Conservation (phyloP, 768 basidiomycete genomes). For the Lactarius sanguifluus region DNA sequence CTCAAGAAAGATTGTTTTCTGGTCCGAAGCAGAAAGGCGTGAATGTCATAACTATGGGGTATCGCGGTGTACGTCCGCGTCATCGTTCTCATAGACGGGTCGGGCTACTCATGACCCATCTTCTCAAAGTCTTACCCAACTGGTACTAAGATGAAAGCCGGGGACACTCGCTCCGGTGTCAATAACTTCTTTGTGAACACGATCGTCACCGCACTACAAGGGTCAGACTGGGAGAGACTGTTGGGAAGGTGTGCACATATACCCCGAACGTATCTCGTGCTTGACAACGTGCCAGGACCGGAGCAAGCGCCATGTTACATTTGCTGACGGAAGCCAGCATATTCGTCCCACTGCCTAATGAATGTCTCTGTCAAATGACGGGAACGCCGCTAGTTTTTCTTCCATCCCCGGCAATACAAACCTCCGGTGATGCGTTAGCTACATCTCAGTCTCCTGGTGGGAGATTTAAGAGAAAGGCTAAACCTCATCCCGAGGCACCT, state of each 20-base stretch:
- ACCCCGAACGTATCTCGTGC: background rate
- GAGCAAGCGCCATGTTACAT: constrained; percentile 73
- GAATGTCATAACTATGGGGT: constrained; percentile 69
- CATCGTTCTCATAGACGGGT: background rate
- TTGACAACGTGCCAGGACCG: constrained; percentile 53
- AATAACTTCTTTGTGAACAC: constrained; percentile 72
- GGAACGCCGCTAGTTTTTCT: constrained; percentile 64
- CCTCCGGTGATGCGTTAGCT: background rate
- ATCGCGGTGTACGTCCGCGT: constrained; percentile 49
- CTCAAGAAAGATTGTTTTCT: constrained; percentile 55
- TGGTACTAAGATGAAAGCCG: constrained; percentile 37
- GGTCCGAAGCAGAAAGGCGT: constrained; percentile 38
- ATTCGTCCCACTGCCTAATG: constrained; percentile 78
- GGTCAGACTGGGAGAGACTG: constrained; percentile 64
- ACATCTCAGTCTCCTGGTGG: background rate
- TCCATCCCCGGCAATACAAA: constrained; percentile 32
- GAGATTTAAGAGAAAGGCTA: constrained; percentile 22
- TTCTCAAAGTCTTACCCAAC: constrained; percentile 17
- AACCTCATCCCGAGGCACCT: constrained; percentile 11
- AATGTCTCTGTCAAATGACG: constrained; percentile 79
- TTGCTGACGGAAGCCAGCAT: constrained; percentile 72
- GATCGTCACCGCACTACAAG: constrained; percentile 62
- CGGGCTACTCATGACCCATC: constrained; percentile 11
- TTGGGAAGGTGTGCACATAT: constrained; percentile 51
- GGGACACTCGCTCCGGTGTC: constrained; percentile 45